Base-by-base conservation (phyloP, 352 stramenopile genomes). In the Phytophthora pini region DNA sequence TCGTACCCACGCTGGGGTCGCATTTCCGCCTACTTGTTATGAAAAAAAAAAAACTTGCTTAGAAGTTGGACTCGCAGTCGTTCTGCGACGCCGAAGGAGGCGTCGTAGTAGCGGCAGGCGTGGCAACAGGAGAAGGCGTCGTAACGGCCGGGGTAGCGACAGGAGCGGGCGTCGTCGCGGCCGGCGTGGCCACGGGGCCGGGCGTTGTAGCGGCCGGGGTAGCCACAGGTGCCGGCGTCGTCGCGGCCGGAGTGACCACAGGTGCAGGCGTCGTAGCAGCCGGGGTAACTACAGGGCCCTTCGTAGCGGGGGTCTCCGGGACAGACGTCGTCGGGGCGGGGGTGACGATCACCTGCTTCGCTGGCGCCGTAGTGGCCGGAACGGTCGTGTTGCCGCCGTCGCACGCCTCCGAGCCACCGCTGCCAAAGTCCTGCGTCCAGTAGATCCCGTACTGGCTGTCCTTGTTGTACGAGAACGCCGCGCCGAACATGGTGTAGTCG, bases 391-490 rank as follows among this genome's bases (percentile, higher is more conserved):
- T 55, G 34, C 34, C 40, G 20, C 48, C 49, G 34, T 68, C 58
- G 38, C 70, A 79, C 11, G 38, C 41, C 47, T 79, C 70, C 13
- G 53, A 51, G 1, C 10, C 46, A 32, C 71, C 61, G 3, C 38
- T 51, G 20, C 58, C 73, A 50, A 87, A 87, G 68, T 77, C 64
- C 65, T 87, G 78, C 0, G 73, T 84, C 78, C 78, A 87, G 57
- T 82, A 87, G 59, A 72, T 51, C 40, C 66, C 68, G 65, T 73
- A 82, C 34, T 53, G 60, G 27, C 41, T 69, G 36, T 62, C 17
- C n/a, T 61, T 39, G 55, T 70, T 78, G 54, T 57, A 72, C 9
- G 68, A 32, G 56, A 74, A 80, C 3, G 61, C 68, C 8, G 61
- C 46, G 44, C 60, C 71, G 56, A 83, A 74, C 64, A 74, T 76